These are phyloP conservation scores for Uronychia setigera DNA, from an alignment of 73 alveolate species.

Conservation along the genomic window DNA sequence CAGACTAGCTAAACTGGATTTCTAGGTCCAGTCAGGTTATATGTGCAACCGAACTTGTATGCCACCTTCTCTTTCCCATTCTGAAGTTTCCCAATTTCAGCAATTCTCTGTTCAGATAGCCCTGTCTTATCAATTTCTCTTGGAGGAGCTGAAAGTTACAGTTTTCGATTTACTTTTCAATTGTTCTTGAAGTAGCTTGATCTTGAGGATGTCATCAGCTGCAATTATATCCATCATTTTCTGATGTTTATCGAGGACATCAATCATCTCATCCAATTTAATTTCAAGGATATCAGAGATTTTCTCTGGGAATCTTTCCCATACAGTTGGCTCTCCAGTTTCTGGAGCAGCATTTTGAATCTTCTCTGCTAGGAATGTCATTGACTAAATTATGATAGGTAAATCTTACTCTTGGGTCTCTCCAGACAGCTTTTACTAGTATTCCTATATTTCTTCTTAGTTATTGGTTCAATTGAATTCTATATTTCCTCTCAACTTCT, in stretches of 20 bases:
- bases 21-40: constrained; percentile 6
- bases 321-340: too few species aligned
- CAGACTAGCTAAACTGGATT: background rate
- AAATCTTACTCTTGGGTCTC: background rate
- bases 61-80: background rate
- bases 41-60: constrained; percentile 19
- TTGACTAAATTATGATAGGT: background rate
- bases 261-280: background rate
- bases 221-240: background rate
- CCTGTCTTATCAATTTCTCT: background rate
- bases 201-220: background rate
- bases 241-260: background rate
- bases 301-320: background rate
- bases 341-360: background rate
- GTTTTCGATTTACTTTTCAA: background rate
- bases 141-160: too few species aligned
- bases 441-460: background rate
- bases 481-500: too few species aligned
- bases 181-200: background rate
- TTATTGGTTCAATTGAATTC: too few species aligned
- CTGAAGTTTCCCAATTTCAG: background rate
- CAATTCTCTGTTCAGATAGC: background rate
- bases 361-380: background rate
- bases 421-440: constrained; percentile 3
- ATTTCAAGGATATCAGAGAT: background rate